Evolutionary conservation across 2,329 filamentous ascomycete species (phyloP).

Genomic region (Sordariomycetes sp.): DNA sequence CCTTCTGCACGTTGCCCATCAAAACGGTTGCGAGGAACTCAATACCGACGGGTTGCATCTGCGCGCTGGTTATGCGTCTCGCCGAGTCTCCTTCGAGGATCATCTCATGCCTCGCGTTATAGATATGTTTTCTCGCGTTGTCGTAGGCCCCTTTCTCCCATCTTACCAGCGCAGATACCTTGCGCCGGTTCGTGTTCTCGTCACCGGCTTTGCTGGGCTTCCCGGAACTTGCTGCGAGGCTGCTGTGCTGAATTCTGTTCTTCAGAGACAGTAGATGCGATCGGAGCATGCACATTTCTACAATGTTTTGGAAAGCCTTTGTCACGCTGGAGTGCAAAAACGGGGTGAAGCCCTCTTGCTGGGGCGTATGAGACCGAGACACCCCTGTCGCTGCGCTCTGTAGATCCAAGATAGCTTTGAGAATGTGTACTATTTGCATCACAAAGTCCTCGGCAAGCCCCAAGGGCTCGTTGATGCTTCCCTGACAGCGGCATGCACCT

Average conservation of each 20-base stretch:
- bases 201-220: too few relatives aligned
- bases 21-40: slow-evolving; percentile 7
- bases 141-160: background rate
- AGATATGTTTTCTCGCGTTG: slow-evolving; percentile 1
- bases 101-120: slow-evolving; percentile 9
- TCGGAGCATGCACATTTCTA: slow-evolving; percentile 6
- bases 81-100: slow-evolving; percentile 8
- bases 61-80: too few relatives aligned
- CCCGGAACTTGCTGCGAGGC: too few relatives aligned
- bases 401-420: slow-evolving; percentile 2
- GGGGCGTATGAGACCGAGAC: background rate
- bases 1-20: slow-evolving; percentile 2
- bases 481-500: background rate
- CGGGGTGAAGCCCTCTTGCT: slow-evolving; percentile 3
- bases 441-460: background rate
- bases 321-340: slow-evolving; percentile 9
- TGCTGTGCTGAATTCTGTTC: too few relatives aligned
- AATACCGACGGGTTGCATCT: slow-evolving; percentile 3
- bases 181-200: too few relatives aligned
- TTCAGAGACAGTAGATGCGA: slow-evolving; percentile 6
- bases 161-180: background rate
- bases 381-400: slow-evolving; percentile 5
- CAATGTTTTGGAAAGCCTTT: slow-evolving; percentile 8
- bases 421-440: background rate
- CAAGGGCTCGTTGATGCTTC: background rate